Base-by-base conservation (phyloP, 2,329 filamentous ascomycete genomes). In the Aspergillus flavus region DNA sequence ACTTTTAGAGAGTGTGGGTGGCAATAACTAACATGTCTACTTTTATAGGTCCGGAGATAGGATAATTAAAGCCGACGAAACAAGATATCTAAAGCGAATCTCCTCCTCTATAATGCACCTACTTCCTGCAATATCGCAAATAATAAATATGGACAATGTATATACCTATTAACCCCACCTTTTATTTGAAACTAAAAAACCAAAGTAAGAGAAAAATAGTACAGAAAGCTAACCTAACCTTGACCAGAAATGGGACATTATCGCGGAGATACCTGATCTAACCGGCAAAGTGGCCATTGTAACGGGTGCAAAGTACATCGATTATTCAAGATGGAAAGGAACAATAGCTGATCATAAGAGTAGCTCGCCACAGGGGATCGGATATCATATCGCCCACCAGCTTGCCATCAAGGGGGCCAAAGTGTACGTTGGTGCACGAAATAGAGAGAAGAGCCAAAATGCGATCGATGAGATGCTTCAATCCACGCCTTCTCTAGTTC, bases 301-400 rank as follows among this genome's bases (percentile, higher is more conserved):
- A 28, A 57, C 54, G 23, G 54, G 54, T n/a, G 54, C 54, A 36
- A 57, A 57, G 54, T 57, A 57, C 14, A 12, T 14, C 45, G 9
- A 3, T 48, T 5, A 1, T 14, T 23, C 12, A 26, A 48, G 23
- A 48, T 26, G 23, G 28, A 28, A 16, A 48, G 12, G 4, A 23
- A 26, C 45, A 16, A 28, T 48, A 9, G 21, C 45, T 48, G 10
- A 48, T 26, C 23, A 14, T 3, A 48, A 16, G 3, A 23, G 5
- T 23, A 48, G 45, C 23, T 57, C 54, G 1, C 54, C 54, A 14
- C 34, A 57, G 6, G 54, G 54, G 4, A 43, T 57, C 32, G 54
- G 54, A 23, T 57, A 57, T 43, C 54, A 57, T 28, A 28, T 43
- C 34, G 54, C 54, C 34, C 54, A 57, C 41, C 54, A 57, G 32